phyloP scores from a whole-genome alignment of 148 eudicot genomes.

The Vaccinium corymbosum region DNA sequence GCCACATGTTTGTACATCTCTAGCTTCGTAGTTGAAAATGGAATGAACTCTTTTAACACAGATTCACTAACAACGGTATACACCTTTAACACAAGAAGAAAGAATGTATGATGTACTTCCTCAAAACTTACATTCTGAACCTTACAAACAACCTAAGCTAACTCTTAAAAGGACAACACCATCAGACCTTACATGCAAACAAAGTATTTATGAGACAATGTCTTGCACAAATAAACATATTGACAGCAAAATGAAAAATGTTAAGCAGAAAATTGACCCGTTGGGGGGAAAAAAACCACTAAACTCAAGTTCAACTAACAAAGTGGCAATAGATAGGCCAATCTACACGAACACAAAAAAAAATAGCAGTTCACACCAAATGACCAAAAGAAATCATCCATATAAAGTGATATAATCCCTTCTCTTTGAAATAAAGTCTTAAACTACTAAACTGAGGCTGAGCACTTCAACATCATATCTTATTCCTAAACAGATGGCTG shows the following conservation, averaged over 20 bases:
- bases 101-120: neutral
- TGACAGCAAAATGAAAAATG: neutral
- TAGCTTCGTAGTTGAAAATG: constrained; percentile 55
- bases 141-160: neutral
- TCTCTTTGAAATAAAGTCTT: neutral
- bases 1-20: constrained; percentile 40
- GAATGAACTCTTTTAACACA: constrained; percentile 45
- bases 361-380: neutral
- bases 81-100: constrained; percentile 50
- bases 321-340: neutral
- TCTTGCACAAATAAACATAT: neutral
- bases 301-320: neutral
- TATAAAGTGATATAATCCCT: neutral
- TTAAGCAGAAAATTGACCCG: neutral
- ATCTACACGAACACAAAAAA: neutral
- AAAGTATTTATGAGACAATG: neutral
- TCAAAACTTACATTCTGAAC: neutral
- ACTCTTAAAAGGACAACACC: neutral
- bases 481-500: neutral
- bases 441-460: neutral
- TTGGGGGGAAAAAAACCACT: neutral
- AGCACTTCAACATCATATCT: neutral
- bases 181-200: neutral
- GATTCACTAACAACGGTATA: constrained; percentile 69
- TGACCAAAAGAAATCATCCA: constrained; percentile 6